Base-by-base conservation (phyloP, 371 early-diverging fungal genomes). In the Actinomortierella wolfii region DNA sequence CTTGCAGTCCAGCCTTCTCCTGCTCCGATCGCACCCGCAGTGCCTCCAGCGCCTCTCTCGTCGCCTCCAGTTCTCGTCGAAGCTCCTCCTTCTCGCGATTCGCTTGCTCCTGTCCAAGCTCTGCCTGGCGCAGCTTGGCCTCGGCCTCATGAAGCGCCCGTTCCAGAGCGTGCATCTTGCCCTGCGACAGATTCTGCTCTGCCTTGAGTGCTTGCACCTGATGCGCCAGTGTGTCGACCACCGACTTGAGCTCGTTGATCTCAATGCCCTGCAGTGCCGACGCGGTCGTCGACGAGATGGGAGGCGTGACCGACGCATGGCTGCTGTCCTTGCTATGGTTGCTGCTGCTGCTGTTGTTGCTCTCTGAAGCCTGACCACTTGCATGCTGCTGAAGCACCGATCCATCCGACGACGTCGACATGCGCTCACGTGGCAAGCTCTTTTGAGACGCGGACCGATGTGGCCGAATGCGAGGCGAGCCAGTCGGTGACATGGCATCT, bases 161-260 rank as follows among this genome's bases (percentile, higher is more conserved):
- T 34, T 71, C 71, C 47, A 71, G 42, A 2, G 58, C 57, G 8
- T 61, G 54, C n/a, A 71, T 50, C 56, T 71, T 71, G 55, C 71
- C 71, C 53, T 65, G 71, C 11, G 61, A 56, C 71, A 71, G 64
- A 13, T 65, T 48, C 17, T 71, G 71, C 44, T 71, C 71, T 20
- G 65, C 59, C 52, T 70, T 70, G 41, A 70, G 59, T 1, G 71
- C 65, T 42, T 70, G 71, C 2, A 70, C 71, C 45, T 70, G 71
- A 41, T 65, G 71, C 6, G 71, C 71, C 17, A 70, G 39, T 3
- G 71, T 70, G 3, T 70, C 71, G 21, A 70, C 71, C 42, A 70
- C 71, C 0, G 61, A 65, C 11, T 61, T 61, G 9, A 70, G 62
- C 49, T 70, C 71, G 41, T 70, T 64, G 15, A 61, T 59, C 25